A percentile compares a stretch with the other conserved stretches of the same genome.
phyloP scores from a whole-genome alignment of 352 stramenopile species.

The Phytophthora ramorum region DNA sequence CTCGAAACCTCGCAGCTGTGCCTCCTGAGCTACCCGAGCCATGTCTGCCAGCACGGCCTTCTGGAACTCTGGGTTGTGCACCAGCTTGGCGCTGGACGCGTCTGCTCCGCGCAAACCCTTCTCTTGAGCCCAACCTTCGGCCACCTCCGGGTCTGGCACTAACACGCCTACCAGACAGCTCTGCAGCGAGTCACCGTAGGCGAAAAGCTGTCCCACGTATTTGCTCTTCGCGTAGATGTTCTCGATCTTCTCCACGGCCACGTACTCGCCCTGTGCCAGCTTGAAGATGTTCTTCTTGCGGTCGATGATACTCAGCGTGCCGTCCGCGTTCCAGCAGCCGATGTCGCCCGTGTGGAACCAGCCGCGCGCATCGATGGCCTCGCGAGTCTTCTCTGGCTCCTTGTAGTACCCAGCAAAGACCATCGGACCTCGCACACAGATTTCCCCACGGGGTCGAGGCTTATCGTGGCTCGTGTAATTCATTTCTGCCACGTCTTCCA shows the following conservation, averaged over 20 bases:
- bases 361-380: constrained; percentile 89
- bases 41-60: constrained; percentile 40
- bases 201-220: constrained; percentile 93
- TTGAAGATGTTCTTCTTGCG: constrained; percentile 94
- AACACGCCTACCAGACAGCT: constrained; percentile 92
- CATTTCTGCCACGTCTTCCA: constrained; percentile 96
- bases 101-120: constrained; percentile 22
- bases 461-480: constrained; percentile 88
- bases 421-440: constrained; percentile 63
- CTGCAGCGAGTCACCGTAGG: constrained; percentile 95
- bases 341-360: constrained; percentile 97
- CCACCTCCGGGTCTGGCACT: constrained; percentile 65
- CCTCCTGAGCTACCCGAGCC: constrained; percentile 42
- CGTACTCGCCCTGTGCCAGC: constrained; percentile 93
- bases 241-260: constrained; percentile 96
- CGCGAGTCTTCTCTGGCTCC: constrained; percentile 87
- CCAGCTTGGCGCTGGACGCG: constrained; percentile 34
- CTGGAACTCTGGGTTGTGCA: constrained; percentile 49
- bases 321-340: constrained; percentile 92
- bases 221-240: constrained; percentile 90
- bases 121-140: constrained; percentile 48
- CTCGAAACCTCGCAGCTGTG: constrained; percentile 90
- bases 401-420: constrained; percentile 94
- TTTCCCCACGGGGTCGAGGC: constrained; percentile 52
- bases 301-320: constrained; percentile 87